Evolutionary conservation across 2,329 filamentous ascomycete genomes (phyloP), one percentile per base, ranked within the genome.

Genomic region (Sporothrix humicola): DNA sequence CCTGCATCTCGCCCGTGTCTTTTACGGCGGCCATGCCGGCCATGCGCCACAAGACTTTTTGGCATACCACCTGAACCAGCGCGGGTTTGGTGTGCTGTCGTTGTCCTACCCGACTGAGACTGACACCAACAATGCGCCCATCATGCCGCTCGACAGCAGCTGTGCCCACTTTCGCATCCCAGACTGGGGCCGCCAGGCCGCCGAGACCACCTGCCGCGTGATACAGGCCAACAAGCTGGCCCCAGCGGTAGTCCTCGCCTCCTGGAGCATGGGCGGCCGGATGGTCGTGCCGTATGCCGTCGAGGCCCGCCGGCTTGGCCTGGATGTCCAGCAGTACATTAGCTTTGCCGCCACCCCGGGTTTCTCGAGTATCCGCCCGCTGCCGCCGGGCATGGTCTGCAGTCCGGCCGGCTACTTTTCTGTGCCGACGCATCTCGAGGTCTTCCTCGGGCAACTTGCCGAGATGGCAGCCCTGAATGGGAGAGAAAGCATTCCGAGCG

Each of bases 241-340:
- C n/a, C 17, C 15, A 8, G 44, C 9, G 46, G 65, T 69, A 23
- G 46, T 69, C 23, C 46, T 69, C n/a, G 17, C 54, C 42, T 23
- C 65, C 46, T 69, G 65, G 65, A 69, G 65, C 65, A 69, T 69
- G 65, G 65, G 65, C 65, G 65, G 65, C 46, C 65, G 65, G 13
- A 42, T 69, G 42, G 42, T 69, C 20, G n/a, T 50, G 48, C 46
- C 65, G 6, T 69, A 50, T n/a, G 48, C 46, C n/a, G 6, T 26
- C 20, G 65, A 46, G 48, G 65, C 48, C 20, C 65, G 48, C n/a
- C 26, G 42, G 1, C 23, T 46, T 20, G 42, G 48, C 8, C 15
- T 69, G 13, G 46, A 69, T 26, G 65, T 69, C 12, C 46, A n/a
- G 12, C 65, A 50, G 48, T 69, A 54, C 48, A 48, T 69, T 9